Evolutionary conservation across 768 basidiomycete species (phyloP), one percentile per base, ranked within the genome.

Genomic region (Pleurotus platypus): DNA sequence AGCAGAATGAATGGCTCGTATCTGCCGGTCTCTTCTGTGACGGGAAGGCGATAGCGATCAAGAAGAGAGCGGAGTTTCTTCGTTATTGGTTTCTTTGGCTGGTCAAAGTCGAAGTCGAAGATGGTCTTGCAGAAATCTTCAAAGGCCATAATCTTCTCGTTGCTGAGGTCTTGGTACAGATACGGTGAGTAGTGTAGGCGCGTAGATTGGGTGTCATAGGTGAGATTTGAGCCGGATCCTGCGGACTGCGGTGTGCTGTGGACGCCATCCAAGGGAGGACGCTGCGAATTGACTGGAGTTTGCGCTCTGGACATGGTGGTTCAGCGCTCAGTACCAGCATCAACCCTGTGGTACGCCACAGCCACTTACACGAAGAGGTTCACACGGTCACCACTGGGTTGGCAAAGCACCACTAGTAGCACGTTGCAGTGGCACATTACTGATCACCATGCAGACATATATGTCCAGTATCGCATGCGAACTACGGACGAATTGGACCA

Each of bases 221-320:
- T 53, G 13, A 5, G n/a, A 35, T 49, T 40, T 15, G 30, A 38
- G 35, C 26, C 30, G 12, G 57, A 57, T n/a, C 49, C 49, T n/a
- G 35, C 35, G 4, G 49, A 50, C 7, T 35, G 27, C 3, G 35
- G 49, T 4, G 49, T 50, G 20, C 49, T 50, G 22, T 48, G 22
- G 13, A 22, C 20, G 46, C 16, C 13, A 15, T 48, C 16, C 72
- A 85, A 26, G 79, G 77, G n/a, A 72, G 87, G 35, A 35, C 9
- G 30, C 30, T 3, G 30, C 30, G 11, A 35, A 35, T 35, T 35
- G 30, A 35, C 30, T 35, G 30, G 30, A 35, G 30, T 35, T 35
- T 35, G 30, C 9, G 30, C 30, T 35, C 30, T 35, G 30, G 30
- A 35, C 30, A 35, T 35, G 9, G 30, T 9, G 30, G 30, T 35